Conservation (phyloP, 148 eudicot genomes). For the Chenopodium suecicum region DNA sequence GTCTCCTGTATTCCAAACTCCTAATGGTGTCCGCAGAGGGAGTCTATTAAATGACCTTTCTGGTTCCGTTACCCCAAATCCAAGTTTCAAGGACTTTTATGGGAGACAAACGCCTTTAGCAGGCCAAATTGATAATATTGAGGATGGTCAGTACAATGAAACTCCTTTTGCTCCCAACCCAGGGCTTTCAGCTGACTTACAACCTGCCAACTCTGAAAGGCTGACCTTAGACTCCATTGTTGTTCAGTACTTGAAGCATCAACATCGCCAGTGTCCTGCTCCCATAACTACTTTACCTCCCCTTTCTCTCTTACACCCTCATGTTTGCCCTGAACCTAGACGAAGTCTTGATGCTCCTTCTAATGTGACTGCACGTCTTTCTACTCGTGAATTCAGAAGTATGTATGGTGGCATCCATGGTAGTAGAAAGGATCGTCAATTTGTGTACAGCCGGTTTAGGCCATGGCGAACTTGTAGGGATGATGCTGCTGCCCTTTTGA, state of each 20-base stretch:
- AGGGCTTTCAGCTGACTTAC: constrained; percentile 50
- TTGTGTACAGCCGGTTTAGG: constrained; percentile 88
- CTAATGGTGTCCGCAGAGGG: constrained; percentile 53
- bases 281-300: constrained; percentile 98
- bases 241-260: constrained; percentile 92
- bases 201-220: constrained; percentile 57
- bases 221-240: constrained; percentile 81
- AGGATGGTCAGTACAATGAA: constrained; percentile 47
- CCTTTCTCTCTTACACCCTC: constrained; percentile 89
- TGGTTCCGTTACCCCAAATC: constrained; percentile 47
- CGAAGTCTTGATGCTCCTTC: constrained; percentile 91
- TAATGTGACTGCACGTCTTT: constrained; percentile 84
- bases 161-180: constrained; percentile 39
- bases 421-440: constrained; percentile 84
- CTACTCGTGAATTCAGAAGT: constrained; percentile 82
- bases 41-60: constrained; percentile 50
- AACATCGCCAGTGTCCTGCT: constrained; percentile 98
- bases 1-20: constrained; percentile 65
- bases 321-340: constrained; percentile 88
- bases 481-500: constrained; percentile 65
- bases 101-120: constrained; percentile 40
- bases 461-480: constrained; percentile 93
- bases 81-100: constrained; percentile 47
- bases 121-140: constrained; percentile 39
- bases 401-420: constrained; percentile 88